Base-by-base conservation (phyloP, 2,329 filamentous ascomycete species). In the Penicillium sp. region DNA sequence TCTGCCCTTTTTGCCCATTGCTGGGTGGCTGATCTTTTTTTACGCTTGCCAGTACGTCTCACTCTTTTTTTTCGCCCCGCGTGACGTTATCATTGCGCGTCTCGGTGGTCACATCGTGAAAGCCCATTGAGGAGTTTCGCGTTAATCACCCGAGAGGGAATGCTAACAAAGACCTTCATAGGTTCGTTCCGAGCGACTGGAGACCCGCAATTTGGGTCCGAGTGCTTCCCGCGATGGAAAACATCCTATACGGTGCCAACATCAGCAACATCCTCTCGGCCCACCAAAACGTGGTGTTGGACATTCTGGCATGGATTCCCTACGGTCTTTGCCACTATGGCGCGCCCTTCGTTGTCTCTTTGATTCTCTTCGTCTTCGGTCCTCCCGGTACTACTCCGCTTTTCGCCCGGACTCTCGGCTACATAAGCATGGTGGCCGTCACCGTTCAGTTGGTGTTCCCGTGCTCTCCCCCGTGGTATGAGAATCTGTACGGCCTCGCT, bases 401-500 rank as follows among this genome's bases (percentile, higher is more conserved):
- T 19, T 97, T 93, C 71, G 91, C 91, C 16, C 88, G 89, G 66
- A 86, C 89, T 50, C 96, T 97, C 67, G 93, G 93, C 57, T 97
- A 93, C 82, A 89, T 97, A 86, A 95, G 92, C 77, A 85, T 96
- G 62, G 80, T 88, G 13, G 93, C 92, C 52, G 93, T 97, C 55
- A 85, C 88, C 31, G 93, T 96, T 63, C 93, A 97, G 77, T 82
- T 97, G 53, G 76, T 92, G 60, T 96, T 97, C 77, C 93, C 93
- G 1, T 97, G 93, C 80, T 95, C 93, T 24, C 91, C 93, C 26
- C 93, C 93, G 1, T 98, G 93, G 93, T 98, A 97, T 71, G 93
- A 97, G 81, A 96, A 95, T 75, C 83, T 90, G 68, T 91, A 96
- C 73, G 93, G 93, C 16, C 80, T 97, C 51, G 91, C 91, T 29